phyloP scores from a whole-genome alignment of 805 yeast genomes.

The Metschnikowia colocasiae region DNA sequence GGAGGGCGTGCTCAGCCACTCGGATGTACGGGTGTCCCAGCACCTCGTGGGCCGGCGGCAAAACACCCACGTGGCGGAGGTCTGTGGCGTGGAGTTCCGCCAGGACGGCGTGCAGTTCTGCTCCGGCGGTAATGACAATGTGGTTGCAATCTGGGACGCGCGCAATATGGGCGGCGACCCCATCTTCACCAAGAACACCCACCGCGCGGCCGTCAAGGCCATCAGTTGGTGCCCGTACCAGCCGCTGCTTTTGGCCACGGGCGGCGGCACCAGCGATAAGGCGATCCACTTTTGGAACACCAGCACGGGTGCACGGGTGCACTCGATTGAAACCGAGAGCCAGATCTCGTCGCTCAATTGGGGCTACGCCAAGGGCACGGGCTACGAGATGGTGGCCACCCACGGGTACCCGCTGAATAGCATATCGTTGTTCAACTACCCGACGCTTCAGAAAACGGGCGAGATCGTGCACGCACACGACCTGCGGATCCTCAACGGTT shows the following conservation, averaged over 20 bases:
- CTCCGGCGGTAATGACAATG: conserved; percentile 91
- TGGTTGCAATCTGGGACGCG: conserved; percentile 91
- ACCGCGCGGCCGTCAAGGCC: conserved; percentile 94
- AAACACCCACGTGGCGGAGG: conserved; percentile 70
- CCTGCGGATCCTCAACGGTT: conserved; percentile 76
- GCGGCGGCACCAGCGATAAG: conserved; percentile 92
- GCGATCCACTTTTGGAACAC: conserved; percentile 92
- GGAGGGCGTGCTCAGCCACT: conserved; percentile 77
- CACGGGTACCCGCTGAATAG: conserved; percentile 91
- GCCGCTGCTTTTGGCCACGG: conserved; percentile 80
- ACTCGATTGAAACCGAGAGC: conserved; percentile 85
- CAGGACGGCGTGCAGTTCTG: conserved; percentile 82
- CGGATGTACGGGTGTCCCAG: conserved; percentile 82
- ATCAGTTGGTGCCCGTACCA: conserved; percentile 93
- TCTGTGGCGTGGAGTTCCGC: conserved; percentile 88
- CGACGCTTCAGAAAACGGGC: conserved; percentile 81
- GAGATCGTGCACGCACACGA: conserved; percentile 87
- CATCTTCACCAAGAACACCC: conserved; percentile 69
- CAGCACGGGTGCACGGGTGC: conserved; percentile 79
- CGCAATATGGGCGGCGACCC: conserved; percentile 40
- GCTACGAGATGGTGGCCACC: conserved; percentile 82
- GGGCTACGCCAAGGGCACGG: conserved; percentile 76
- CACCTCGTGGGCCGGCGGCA: conserved; percentile 62
- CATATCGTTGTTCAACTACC: conserved; percentile 79
- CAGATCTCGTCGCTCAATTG: conserved; percentile 93